These are phyloP conservation scores for Apodospora peruviana DNA, from an alignment of 495 filamentous ascomycete genomes.

Conservation along the genomic window DNA sequence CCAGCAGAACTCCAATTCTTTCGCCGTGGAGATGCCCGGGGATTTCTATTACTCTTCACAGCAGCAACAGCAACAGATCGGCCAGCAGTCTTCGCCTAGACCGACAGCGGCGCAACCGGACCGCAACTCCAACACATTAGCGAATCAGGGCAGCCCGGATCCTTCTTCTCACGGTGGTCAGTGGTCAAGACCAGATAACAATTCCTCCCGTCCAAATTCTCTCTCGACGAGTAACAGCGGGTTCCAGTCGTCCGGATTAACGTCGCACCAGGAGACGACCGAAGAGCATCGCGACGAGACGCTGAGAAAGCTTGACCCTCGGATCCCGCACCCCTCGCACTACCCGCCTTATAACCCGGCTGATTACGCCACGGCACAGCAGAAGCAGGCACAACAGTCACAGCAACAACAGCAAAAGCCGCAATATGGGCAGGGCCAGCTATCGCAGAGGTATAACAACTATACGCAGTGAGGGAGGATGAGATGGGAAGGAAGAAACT, in stretches of 20 bases:
- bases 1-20: slow-evolving; percentile 7
- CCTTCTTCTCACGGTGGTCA: slow-evolving; percentile 18
- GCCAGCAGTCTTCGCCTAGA: slow-evolving; percentile 14
- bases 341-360: slow-evolving; percentile 38
- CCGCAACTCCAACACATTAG: slow-evolving; percentile 28
- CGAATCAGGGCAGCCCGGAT: slow-evolving; percentile 22
- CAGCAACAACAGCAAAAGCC: slow-evolving; percentile 10
- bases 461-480: slow-evolving; percentile 7
- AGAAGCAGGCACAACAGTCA: neutral
- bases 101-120: slow-evolving; percentile 8
- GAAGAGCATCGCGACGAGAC: slow-evolving; percentile 34
- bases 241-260: slow-evolving; percentile 30
- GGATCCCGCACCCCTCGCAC: slow-evolving; percentile 15
- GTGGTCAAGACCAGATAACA: slow-evolving; percentile 10
- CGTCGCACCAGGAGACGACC: slow-evolving; percentile 32
- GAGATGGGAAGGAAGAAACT: neutral
- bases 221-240: slow-evolving; percentile 23
- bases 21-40: slow-evolving; percentile 40
- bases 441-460: slow-evolving; percentile 8
- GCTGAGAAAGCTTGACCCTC: slow-evolving; percentile 16
- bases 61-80: slow-evolving; percentile 6
- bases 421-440: slow-evolving; percentile 12
- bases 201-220: slow-evolving; percentile 28
- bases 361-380: slow-evolving; percentile 30
- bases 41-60: slow-evolving; percentile 33